phyloP scores from a whole-genome alignment of 441 rosid species.

The Arabidopsis lyrata region DNA sequence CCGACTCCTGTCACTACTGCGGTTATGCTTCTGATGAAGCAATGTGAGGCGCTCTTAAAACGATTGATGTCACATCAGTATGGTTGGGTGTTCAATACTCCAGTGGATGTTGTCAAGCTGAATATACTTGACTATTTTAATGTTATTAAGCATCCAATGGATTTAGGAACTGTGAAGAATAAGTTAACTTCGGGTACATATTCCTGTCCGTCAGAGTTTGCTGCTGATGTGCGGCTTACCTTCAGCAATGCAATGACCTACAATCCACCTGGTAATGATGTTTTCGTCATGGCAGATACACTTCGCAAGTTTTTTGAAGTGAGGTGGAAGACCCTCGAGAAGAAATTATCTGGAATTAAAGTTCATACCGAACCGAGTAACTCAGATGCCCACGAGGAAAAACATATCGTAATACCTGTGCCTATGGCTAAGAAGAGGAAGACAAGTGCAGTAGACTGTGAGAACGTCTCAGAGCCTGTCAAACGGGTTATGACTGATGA shows the following conservation, averaged over 20 bases:
- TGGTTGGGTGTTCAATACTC: slow-evolving; percentile 78
- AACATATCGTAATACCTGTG: slow-evolving; percentile 35
- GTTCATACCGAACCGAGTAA: slow-evolving; percentile 43
- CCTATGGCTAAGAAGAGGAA: slow-evolving; percentile 59
- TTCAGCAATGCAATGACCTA: slow-evolving; percentile 85
- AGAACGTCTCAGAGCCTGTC: slow-evolving; percentile 48
- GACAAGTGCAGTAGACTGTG: slow-evolving; percentile 43
- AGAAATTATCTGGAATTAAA: slow-evolving; percentile 57
- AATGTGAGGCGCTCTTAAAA: slow-evolving; percentile 62
- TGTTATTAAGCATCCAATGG: slow-evolving; percentile 87
- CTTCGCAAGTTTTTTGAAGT: slow-evolving; percentile 72
- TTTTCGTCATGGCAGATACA: slow-evolving; percentile 72
- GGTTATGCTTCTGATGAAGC: slow-evolving; percentile 61
- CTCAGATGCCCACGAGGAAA: slow-evolving; percentile 41
- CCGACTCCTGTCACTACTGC: slow-evolving; percentile 48
- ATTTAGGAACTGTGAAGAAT: slow-evolving; percentile 81
- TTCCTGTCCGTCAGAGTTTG: slow-evolving; percentile 65
- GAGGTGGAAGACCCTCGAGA: slow-evolving; percentile 84
- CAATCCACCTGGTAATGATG: slow-evolving; percentile 81
- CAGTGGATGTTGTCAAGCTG: slow-evolving; percentile 77
- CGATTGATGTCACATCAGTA: slow-evolving; percentile 71
- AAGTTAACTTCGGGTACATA: slow-evolving; percentile 67
- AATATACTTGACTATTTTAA: slow-evolving; percentile 78
- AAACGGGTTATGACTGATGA: slow-evolving; percentile 57
- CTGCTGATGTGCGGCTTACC: slow-evolving; percentile 83